Conservation (phyloP, 352 stramenopile species). For the Phytophthora cactorum region DNA sequence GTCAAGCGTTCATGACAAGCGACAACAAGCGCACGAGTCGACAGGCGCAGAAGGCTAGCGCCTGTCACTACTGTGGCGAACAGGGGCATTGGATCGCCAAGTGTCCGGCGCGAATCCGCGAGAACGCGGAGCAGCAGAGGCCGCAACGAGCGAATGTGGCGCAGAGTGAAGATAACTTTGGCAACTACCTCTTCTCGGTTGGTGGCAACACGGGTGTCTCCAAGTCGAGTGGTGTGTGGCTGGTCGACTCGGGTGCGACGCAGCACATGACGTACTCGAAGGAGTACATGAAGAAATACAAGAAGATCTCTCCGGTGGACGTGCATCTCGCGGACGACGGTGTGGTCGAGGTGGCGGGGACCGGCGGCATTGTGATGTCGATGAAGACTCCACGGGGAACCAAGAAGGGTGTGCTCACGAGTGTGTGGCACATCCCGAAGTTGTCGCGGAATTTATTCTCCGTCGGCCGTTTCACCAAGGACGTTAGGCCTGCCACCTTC, state of each 20-base stretch:
- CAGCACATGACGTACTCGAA: constrained; percentile 16
- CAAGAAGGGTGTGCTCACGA: constrained; percentile 25
- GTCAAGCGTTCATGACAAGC: too few species aligned
- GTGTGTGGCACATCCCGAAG: constrained; percentile 19
- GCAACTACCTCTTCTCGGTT: too few species aligned
- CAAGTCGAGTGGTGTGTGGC: too few species aligned
- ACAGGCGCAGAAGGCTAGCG: too few species aligned
- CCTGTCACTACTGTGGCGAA: constrained; percentile 6
- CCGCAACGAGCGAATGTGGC: neutral
- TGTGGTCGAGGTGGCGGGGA: too few species aligned
- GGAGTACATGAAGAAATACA: constrained; percentile 34
- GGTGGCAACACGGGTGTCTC: too few species aligned
- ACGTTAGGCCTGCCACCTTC: too few species aligned
- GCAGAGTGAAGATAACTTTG: neutral
- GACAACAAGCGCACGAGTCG: too few species aligned
- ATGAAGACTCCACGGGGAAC: neutral
- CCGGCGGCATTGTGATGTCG: too few species aligned
- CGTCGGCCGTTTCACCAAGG: too few species aligned
- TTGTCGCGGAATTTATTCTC: constrained; percentile 16
- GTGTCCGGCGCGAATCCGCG: neutral
- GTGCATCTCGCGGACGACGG: constrained; percentile 4
- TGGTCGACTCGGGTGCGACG: too few species aligned
- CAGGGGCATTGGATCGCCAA: constrained; percentile 14
- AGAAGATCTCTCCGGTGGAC: constrained; percentile 20
- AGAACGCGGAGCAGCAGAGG: constrained; percentile 3